Evolutionary conservation across 2,329 filamentous ascomycete species (phyloP), one percentile per base, ranked within the genome.

Genomic region (Claviceps spartinae): DNA sequence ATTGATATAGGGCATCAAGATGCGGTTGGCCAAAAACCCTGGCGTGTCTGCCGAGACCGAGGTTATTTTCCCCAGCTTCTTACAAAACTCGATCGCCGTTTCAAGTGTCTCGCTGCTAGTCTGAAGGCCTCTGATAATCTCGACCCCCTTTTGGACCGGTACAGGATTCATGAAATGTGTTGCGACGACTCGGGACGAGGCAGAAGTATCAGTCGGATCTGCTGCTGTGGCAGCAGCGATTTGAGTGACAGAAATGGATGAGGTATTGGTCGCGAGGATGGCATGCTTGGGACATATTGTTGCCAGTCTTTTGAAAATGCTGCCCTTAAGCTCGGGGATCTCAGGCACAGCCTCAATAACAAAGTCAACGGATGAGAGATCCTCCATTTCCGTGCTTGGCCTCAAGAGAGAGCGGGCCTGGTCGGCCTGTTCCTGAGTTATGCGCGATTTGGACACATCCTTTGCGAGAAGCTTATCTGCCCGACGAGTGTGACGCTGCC

Each of bases 131-230:
- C 86, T 84, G 66, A 98, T 97, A 62, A 98, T 96, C 71, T 98
- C 93, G 5, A 98, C 93, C 50, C 93, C 93, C 69, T 95, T 95
- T 66, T 97, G 93, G 36, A 98, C 73, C 2, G 93, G 93, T 0
- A 98, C 93, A 0, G 93, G 93, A 74, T 98, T 98, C 93, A 98
- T 98, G 71, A 98, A 98, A 69, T 98, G 93, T 16, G 93, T 97
- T 49, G 88, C 88, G 52, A 98, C 82, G 9, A 98, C 93, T 47
- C 93, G 85, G 5, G 88, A 91, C 44, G 88, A 85, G 42, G 83
- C 86, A 44, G 83, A 84, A 24, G 87, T 82, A 62, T 95, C 86
- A 18, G 73, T 91, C 1, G 88, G 85, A 63, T 95, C 81, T 52
- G 75, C 74, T 26, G 82, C 85, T 1, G 91, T 91, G 9, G 90